Conservation (phyloP, 768 basidiomycete species). For the Butyriboletus loyo region DNA sequence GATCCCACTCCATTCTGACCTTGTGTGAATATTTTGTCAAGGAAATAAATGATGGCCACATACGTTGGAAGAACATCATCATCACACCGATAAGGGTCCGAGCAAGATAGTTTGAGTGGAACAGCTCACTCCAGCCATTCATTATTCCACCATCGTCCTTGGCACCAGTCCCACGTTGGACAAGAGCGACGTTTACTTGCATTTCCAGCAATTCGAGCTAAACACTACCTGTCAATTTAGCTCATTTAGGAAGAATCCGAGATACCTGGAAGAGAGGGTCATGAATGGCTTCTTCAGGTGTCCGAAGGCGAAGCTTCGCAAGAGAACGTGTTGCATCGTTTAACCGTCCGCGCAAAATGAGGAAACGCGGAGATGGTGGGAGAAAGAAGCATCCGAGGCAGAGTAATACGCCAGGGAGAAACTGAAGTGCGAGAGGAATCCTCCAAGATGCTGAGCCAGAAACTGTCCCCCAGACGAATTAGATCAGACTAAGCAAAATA, state of each 20-base stretch:
- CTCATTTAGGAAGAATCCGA: neutral
- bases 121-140: slow-evolving; percentile 55
- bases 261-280: slow-evolving; percentile 54
- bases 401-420: slow-evolving; percentile 66
- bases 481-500: neutral
- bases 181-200: slow-evolving; percentile 59
- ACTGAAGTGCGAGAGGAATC: slow-evolving; percentile 69
- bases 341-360: slow-evolving; percentile 46
- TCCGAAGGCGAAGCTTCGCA: slow-evolving; percentile 47
- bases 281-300: slow-evolving; percentile 40
- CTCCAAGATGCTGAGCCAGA: slow-evolving; percentile 68
- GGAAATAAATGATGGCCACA: slow-evolving; percentile 20
- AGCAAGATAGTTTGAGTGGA: slow-evolving; percentile 48
- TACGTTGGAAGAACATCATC: slow-evolving; percentile 85
- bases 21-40: neutral
- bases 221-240: neutral
- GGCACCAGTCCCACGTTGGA: slow-evolving; percentile 35
- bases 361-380: slow-evolving; percentile 48
- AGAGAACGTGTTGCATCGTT: slow-evolving; percentile 60
- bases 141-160: slow-evolving; percentile 16
- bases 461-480: slow-evolving; percentile 36
- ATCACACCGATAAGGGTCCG: slow-evolving; percentile 68
- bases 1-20: slow-evolving; percentile 80
- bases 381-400: slow-evolving; percentile 54
- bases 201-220: slow-evolving; percentile 78